Evolutionary conservation across 2,329 filamentous ascomycete species (phyloP), one percentile per base, ranked within the genome.

Genomic region (Westerdykella aurantiaca): DNA sequence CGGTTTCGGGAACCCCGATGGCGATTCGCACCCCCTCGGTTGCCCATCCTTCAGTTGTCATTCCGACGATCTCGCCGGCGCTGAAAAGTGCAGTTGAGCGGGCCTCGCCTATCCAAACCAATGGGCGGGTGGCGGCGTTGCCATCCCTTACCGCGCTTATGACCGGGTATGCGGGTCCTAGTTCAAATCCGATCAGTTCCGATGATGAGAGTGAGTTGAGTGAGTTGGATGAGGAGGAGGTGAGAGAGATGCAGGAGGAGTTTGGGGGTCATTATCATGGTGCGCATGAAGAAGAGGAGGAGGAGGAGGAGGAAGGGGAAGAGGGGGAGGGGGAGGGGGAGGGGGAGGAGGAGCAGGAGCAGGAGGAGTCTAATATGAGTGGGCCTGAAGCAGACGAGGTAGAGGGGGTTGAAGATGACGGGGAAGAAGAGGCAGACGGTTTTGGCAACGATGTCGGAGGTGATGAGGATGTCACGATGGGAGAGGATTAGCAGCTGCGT

Each of bases 121-220:
- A 29, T 29, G 25, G 25, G 25, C 9, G 10, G 25, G 25, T 9
- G 3, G 9, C 25, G 25, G 25, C 25, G 7, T 29, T 29, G 25
- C 25, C 25, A 9, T 29, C 25, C 3, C 25, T 29, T 9, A 29
- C 9, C 11, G 25, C 25, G 9, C 25, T 29, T 7, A 29, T 29
- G 25, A 29, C 25, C 10, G 25, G 25, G 11, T 29, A 29, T 29
- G 11, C 11, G 25, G 25, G 25, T 29, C 25, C 25, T 12, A 29
- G 25, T 29, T 29, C 25, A 12, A 29, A 29, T 7, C 25, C 4
- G 25, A 29, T 29, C 25, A 70, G 68, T 50, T 75, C 74, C 0
- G 76, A 78, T 50, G 75, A 77, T 45, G 76, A 78, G 49, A 77
- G 73, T 48, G 76, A 79, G 58, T 60, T 79, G 2, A 77, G 73